Conservation (phyloP, 2,329 filamentous ascomycete genomes). For the Drechslerella coelobrocha region DNA sequence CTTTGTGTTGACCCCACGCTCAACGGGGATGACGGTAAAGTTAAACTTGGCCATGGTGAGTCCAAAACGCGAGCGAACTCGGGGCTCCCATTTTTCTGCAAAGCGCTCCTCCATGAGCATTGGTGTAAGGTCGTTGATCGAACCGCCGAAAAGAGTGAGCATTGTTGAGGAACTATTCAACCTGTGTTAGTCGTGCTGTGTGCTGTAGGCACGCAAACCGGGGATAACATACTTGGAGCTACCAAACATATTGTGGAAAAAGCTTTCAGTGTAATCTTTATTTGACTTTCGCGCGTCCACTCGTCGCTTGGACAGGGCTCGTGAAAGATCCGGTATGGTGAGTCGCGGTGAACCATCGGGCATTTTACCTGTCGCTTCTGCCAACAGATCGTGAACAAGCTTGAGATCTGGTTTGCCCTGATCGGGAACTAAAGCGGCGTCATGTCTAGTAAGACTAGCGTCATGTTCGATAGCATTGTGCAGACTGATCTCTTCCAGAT, state of each 20-base stretch:
- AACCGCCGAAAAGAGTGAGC: conserved; percentile 59
- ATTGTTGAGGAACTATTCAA: conserved; percentile 58
- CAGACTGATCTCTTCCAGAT: conserved; percentile 50
- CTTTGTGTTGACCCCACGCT: conserved; percentile 57
- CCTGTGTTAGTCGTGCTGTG: background rate
- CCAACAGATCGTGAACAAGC: conserved; percentile 57
- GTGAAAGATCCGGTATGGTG: conserved; percentile 58
- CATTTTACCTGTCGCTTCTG: conserved; percentile 57
- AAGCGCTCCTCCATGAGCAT: conserved; percentile 60
- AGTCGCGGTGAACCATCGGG: conserved; percentile 56
- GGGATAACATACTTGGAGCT: conserved; percentile 57
- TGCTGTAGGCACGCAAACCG: background rate
- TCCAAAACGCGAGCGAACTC: conserved; percentile 57
- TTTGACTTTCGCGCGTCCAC: conserved; percentile 57
- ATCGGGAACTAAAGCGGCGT: conserved; percentile 57
- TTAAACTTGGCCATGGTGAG: conserved; percentile 61
- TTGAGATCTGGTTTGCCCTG: conserved; percentile 58
- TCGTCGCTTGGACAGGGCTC: conserved; percentile 55
- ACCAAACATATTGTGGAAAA: conserved; percentile 60
- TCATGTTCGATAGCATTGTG: conserved; percentile 53
- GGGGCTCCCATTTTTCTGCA: conserved; percentile 59
- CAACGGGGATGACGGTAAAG: conserved; percentile 58
- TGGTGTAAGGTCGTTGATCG: conserved; percentile 57
- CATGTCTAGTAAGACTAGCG: conserved; percentile 56
- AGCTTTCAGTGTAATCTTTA: conserved; percentile 56